phyloP scores from a whole-genome alignment of 2,329 filamentous ascomycete species.

The Cladosporium sp. region DNA sequence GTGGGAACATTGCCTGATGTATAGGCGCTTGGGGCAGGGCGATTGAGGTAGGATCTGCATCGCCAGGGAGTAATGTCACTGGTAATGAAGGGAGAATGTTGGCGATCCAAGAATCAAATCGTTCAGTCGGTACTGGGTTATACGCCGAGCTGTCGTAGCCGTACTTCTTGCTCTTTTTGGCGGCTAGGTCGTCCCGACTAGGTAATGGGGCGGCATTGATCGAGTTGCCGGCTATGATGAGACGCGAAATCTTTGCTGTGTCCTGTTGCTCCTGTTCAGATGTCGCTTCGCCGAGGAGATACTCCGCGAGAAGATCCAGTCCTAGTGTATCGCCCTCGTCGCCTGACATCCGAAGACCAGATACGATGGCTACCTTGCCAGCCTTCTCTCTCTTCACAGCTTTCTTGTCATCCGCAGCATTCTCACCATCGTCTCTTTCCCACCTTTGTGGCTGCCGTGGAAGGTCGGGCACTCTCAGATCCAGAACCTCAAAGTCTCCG shows the following conservation, averaged over 20 bases:
- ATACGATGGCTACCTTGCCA: slow-evolving; percentile 81
- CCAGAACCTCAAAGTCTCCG: slow-evolving; percentile 88
- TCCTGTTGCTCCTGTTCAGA: slow-evolving; percentile 56
- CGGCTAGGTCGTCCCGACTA: slow-evolving; percentile 42
- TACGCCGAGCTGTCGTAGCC: slow-evolving; percentile 88
- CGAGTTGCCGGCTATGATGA: slow-evolving; percentile 91
- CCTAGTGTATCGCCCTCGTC: slow-evolving; percentile 69
- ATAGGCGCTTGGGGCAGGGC: slow-evolving; percentile 90
- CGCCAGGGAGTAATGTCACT: slow-evolving; percentile 81
- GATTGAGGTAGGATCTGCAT: slow-evolving; percentile 79
- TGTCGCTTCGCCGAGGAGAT: slow-evolving; percentile 76
- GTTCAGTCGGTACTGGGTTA: slow-evolving; percentile 77
- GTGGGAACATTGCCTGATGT: slow-evolving; percentile 85
- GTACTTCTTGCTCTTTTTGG: slow-evolving; percentile 69
- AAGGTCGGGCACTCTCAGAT: slow-evolving; percentile 83
- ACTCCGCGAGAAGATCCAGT: slow-evolving; percentile 77
- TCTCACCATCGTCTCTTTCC: slow-evolving; percentile 57
- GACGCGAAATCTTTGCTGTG: slow-evolving; percentile 67
- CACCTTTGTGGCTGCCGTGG: slow-evolving; percentile 77
- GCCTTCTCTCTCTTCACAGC: slow-evolving; percentile 39
- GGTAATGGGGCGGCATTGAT: slow-evolving; percentile 53
- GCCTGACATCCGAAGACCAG: slow-evolving; percentile 79
- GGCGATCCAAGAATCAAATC: slow-evolving; percentile 78
- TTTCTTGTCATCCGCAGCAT: slow-evolving; percentile 34
- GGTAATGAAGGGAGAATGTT: slow-evolving; percentile 80